A percentile compares a stretch with the other conserved stretches of the same genome.
phyloP scores from a whole-genome alignment of 169 alveolate genomes.

The Plasmodium yoelii region DNA sequence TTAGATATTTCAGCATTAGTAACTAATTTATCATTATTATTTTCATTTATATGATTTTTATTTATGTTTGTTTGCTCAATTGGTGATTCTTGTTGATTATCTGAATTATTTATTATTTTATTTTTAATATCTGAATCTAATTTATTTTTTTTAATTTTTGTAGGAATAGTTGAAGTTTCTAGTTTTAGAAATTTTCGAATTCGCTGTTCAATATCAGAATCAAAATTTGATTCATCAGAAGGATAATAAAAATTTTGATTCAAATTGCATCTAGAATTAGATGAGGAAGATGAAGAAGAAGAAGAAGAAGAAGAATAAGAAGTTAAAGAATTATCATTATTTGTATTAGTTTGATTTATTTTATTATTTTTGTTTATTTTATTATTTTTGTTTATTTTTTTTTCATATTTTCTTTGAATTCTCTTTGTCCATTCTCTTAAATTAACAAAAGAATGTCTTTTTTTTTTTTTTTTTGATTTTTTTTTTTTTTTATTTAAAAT shows the following conservation, averaged over 20 bases:
- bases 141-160: constrained; percentile 4
- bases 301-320: too few species aligned
- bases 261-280: constrained; percentile 33
- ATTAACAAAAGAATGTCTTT: constrained; percentile 31
- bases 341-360: constrained; percentile 9
- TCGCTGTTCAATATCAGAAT: constrained; percentile 33
- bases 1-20: too few species aligned
- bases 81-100: too few species aligned
- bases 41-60: too few species aligned
- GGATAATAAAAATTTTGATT: constrained; percentile 21
- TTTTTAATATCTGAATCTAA: background rate
- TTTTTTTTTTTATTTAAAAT: constrained; percentile 7
- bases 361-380: background rate
- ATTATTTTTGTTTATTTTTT: constrained; percentile 7
- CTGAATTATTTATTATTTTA: background rate
- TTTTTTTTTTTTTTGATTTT: constrained; percentile 10
- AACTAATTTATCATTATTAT: too few species aligned
- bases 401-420: constrained; percentile 43
- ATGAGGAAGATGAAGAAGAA: too few species aligned
- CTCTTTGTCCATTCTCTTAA: constrained; percentile 54
- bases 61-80: too few species aligned
- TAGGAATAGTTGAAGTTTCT: background rate
- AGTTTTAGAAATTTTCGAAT: constrained; percentile 27
- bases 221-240: constrained; percentile 56
- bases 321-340: constrained; percentile 2